Percentiles rank a stretch among this genome's conserved stretches.
Evolutionary conservation across 2,329 filamentous ascomycete species (phyloP).

Genomic region (Pseudopyricularia cyperi): DNA sequence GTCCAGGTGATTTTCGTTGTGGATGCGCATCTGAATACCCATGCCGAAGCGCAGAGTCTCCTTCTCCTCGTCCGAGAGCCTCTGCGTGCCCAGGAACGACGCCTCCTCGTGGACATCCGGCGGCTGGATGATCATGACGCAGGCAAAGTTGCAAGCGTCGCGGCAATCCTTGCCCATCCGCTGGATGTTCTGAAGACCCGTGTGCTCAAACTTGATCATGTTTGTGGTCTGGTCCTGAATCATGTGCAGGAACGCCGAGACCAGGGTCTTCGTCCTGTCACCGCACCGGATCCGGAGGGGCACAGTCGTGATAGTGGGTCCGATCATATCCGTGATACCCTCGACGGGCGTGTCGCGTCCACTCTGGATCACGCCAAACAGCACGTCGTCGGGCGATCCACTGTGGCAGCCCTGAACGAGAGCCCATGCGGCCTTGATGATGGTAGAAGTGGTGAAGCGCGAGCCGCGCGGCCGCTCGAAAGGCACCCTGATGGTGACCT

Average conservation of each 20-base stretch:
- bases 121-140: not conserved
- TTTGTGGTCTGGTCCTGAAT: not conserved
- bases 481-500: not conserved
- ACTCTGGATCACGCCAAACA: slow-evolving; percentile 15
- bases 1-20: not conserved
- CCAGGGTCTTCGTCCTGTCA: slow-evolving; percentile 1
- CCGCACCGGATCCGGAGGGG: slow-evolving; percentile 15
- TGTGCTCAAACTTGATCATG: slow-evolving; percentile 1
- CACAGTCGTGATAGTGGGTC: slow-evolving; percentile 23
- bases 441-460: not conserved
- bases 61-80: not conserved
- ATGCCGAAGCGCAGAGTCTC: not conserved
- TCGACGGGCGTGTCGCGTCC: slow-evolving; percentile 14
- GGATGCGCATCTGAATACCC: not conserved
- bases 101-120: not conserved
- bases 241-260: not conserved
- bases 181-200: not conserved
- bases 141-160: slow-evolving; percentile 9
- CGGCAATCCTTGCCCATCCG: slow-evolving; percentile 3
- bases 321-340: slow-evolving; percentile 7
- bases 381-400: not conserved
- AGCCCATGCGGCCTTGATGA: slow-evolving; percentile 2
- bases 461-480: not conserved
- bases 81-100: not conserved
- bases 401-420: not conserved